A percentile compares a stretch with the other conserved stretches of the same genome.
Conservation (phyloP, 352 stramenopile genomes). For the Phytophthora agathidicida region DNA sequence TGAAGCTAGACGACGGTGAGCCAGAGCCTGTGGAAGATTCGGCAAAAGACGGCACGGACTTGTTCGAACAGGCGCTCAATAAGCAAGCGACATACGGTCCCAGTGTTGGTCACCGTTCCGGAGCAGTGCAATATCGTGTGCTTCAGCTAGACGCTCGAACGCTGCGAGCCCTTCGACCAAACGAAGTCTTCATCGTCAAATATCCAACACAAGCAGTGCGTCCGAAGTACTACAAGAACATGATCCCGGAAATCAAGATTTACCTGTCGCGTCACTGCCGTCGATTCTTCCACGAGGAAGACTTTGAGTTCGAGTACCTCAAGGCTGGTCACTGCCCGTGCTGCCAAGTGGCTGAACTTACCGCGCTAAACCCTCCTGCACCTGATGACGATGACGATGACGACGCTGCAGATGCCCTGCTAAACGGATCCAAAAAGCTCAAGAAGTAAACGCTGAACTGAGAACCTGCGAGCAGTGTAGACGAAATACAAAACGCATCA, state of each 20-base stretch:
- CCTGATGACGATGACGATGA: conserved; percentile 23
- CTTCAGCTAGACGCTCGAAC: conserved; percentile 82
- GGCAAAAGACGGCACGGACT: conserved; percentile 43
- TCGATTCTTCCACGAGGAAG: conserved; percentile 95
- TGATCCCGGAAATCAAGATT: conserved; percentile 92
- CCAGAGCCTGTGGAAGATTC: conserved; percentile 24
- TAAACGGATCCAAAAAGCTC: conserved; percentile 23
- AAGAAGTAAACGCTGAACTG: conserved; percentile 40
- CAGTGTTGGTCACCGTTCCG: conserved; percentile 53
- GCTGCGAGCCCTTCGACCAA: conserved; percentile 71
- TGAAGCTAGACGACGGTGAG: conserved; percentile 78
- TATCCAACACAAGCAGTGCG: conserved; percentile 82
- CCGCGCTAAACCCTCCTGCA: conserved; percentile 28
- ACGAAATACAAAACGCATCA: too few relatives aligned
- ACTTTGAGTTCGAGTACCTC: conserved; percentile 95
- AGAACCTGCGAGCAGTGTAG: neutral
- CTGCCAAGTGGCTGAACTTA: conserved; percentile 74
- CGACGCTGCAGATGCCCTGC: conserved; percentile 1
- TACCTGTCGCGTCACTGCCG: conserved; percentile 90
- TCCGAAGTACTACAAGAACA: conserved; percentile 90
- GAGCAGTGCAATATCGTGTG: conserved; percentile 65
- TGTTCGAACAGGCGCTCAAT: conserved; percentile 90
- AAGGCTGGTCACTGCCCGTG: conserved; percentile 89
- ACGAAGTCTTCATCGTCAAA: conserved; percentile 89
- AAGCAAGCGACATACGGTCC: conserved; percentile 72